Percentiles rank a stretch among this genome's conserved stretches.
These are phyloP conservation scores for Durio zibethinus DNA, from an alignment of 345 rosid genomes.

Conservation along the genomic window DNA sequence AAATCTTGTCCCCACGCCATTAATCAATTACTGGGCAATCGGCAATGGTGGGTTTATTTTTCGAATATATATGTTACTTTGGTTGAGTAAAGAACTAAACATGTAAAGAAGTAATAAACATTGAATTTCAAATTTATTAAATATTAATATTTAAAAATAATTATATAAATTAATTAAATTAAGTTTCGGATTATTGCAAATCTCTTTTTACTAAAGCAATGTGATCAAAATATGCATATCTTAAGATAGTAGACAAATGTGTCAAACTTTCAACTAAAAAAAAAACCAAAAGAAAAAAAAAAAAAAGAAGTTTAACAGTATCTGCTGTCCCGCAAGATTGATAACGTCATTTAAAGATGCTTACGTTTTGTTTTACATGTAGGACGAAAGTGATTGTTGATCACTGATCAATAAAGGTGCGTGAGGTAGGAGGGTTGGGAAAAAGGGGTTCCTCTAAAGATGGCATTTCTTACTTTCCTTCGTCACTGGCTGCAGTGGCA, in stretches of 20 bases:
- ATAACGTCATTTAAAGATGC: not conserved
- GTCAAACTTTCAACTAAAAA: not conserved
- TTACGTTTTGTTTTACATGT: not conserved
- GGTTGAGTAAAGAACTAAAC: too few species aligned
- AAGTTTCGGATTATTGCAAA: too few species aligned
- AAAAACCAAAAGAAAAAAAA: too few species aligned
- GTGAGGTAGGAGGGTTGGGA: too few species aligned
- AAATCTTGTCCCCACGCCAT: not conserved
- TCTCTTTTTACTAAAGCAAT: not conserved
- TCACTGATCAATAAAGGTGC: not conserved
- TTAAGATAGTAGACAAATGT: not conserved
- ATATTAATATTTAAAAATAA: too few species aligned
- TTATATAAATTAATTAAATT: too few species aligned
- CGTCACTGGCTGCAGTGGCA: slow-evolving; percentile 58
- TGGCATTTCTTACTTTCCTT: slow-evolving; percentile 26
- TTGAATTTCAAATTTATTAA: too few species aligned
- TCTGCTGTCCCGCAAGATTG: not conserved
- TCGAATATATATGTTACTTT: too few species aligned
- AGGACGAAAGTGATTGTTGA: not conserved
- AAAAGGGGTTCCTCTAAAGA: not conserved
- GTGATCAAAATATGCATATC: not conserved
- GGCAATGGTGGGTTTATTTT: not conserved
- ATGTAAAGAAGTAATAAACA: too few species aligned
- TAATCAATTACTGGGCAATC: too few species aligned
- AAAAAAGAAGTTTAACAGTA: not conserved